phyloP scores from a whole-genome alignment of 306 rosid species.

The Castanea crenata region DNA sequence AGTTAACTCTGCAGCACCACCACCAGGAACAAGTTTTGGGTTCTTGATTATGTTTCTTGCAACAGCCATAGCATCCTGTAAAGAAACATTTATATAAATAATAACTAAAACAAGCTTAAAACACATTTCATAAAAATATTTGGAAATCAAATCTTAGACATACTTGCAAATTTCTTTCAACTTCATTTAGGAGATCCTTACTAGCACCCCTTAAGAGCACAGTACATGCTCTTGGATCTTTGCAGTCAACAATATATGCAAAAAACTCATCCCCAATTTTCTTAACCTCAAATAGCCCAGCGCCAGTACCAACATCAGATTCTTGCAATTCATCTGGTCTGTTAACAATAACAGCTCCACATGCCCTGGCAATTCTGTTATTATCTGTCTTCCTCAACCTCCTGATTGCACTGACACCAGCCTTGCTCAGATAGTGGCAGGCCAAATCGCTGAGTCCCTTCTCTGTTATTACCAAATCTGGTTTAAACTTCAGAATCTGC shows the following conservation, averaged over 20 bases:
- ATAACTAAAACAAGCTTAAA: too few relatives aligned
- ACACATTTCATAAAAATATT: constrained; percentile 22
- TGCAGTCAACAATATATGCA: constrained; percentile 77
- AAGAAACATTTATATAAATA: constrained; percentile 3
- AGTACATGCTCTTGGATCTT: constrained; percentile 90
- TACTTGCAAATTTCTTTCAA: constrained; percentile 93
- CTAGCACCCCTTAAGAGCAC: constrained; percentile 84
- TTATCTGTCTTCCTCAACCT: constrained; percentile 88
- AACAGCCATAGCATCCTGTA: constrained; percentile 92
- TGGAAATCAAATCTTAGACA: background rate
- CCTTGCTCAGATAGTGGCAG: constrained; percentile 83
- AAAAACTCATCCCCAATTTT: constrained; percentile 93
- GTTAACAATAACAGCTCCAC: constrained; percentile 94
- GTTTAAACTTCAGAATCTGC: constrained; percentile 85
- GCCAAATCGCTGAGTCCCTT: constrained; percentile 98
- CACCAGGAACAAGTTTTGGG: constrained; percentile 94
- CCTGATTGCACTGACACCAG: constrained; percentile 87
- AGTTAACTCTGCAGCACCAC: constrained; percentile 93
- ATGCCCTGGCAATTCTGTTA: constrained; percentile 87
- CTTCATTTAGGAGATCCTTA: constrained; percentile 88
- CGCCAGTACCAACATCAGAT: constrained; percentile 92
- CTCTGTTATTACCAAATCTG: constrained; percentile 88
- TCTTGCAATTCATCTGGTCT: constrained; percentile 94
- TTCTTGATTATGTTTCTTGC: constrained; percentile 87
- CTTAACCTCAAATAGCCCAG: constrained; percentile 90